phyloP scores from a whole-genome alignment of 2,329 filamentous ascomycete species.

The Phaeosphaeriaceae sp. region DNA sequence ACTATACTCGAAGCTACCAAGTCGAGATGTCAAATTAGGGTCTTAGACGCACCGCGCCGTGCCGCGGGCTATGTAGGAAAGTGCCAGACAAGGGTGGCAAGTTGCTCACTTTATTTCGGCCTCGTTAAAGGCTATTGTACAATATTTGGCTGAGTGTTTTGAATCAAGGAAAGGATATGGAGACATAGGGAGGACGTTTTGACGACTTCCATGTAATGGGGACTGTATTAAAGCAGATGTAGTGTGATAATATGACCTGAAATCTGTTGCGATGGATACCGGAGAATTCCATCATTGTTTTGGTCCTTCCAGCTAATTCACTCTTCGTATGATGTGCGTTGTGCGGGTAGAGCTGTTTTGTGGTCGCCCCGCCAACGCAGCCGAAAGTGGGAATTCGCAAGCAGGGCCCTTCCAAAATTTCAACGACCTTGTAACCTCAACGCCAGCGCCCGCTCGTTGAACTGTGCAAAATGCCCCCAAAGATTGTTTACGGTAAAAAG shows the following conservation, averaged over 20 bases:
- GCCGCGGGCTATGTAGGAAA: not conserved
- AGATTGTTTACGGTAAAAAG: constrained; percentile 33
- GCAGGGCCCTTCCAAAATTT: not conserved
- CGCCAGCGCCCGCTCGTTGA: constrained; percentile 8
- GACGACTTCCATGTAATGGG: not conserved
- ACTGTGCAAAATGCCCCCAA: constrained; percentile 25
- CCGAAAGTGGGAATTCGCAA: constrained; percentile 6
- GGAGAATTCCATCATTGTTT: not conserved
- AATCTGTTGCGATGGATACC: not conserved
- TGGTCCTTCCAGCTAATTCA: too few species aligned
- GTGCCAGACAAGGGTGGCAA: not conserved
- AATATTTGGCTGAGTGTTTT: not conserved
- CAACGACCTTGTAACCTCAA: constrained; percentile 4
- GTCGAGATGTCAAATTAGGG: too few species aligned
- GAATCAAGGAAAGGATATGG: not conserved
- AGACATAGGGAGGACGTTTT: not conserved
- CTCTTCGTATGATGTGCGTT: too few species aligned
- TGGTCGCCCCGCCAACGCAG: constrained; percentile 6
- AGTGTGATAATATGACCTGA: not conserved
- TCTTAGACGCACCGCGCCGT: not conserved
- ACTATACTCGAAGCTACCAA: too few species aligned
- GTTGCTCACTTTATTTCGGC: not conserved
- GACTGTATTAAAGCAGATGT: not conserved
- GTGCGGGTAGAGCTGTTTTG: not conserved
- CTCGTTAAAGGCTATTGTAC: not conserved